A percentile compares a stretch with the other conserved stretches of the same genome.
These are phyloP conservation scores for Citrullus mucosospermus DNA, from an alignment of 306 rosid genomes.

Conservation along the genomic window DNA sequence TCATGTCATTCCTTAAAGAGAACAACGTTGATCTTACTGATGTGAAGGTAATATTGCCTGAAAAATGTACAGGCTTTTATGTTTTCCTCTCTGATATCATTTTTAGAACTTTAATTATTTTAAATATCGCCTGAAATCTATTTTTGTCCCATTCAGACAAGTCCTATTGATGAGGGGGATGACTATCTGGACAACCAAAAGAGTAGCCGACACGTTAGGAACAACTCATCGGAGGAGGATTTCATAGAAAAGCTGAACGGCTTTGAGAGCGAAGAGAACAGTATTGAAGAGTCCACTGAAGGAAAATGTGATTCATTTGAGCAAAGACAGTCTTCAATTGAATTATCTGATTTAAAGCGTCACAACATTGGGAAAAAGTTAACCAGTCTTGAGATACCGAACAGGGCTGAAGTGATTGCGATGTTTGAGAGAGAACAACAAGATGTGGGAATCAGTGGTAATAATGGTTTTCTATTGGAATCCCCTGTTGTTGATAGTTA, in stretches of 20 bases:
- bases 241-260: constrained; percentile 30
- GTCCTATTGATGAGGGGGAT: constrained; percentile 48
- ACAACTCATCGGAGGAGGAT: constrained; percentile 71
- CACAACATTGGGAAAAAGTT: constrained; percentile 20
- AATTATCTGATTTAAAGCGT: constrained; percentile 20
- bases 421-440: constrained; percentile 21
- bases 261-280: constrained; percentile 26
- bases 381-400: constrained; percentile 50
- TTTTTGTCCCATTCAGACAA: constrained; percentile 45
- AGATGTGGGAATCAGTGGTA: constrained; percentile 3
- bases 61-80: neutral
- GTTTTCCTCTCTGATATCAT: neutral
- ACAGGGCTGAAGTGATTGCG: constrained; percentile 14
- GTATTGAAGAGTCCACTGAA: constrained; percentile 19
- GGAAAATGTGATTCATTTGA: constrained; percentile 13
- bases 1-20: constrained; percentile 68
- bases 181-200: constrained; percentile 24
- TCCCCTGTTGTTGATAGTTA: constrained; percentile 9
- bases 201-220: constrained; percentile 47
- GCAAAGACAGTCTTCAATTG: constrained; percentile 14
- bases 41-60: constrained; percentile 50
- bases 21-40: constrained; percentile 69
- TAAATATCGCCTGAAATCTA: neutral
- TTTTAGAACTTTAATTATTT: neutral
- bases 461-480: constrained; percentile 6